A percentile compares a stretch with the other conserved stretches of the same genome.
Evolutionary conservation across 2,329 filamentous ascomycete species (phyloP).

Genomic region (Ceratocystiopsis minuta): DNA sequence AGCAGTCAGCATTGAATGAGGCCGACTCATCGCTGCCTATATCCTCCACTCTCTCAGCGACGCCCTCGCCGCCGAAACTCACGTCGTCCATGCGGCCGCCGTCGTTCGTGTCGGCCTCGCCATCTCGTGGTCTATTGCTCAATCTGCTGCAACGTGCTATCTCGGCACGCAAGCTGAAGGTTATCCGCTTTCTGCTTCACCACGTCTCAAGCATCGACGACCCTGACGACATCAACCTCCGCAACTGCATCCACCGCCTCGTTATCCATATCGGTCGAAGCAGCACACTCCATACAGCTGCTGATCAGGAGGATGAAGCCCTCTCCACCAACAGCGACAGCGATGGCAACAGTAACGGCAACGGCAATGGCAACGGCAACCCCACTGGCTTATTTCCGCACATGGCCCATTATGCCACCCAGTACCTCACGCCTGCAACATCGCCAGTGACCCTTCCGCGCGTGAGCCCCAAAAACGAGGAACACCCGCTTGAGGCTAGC

Average conservation of each 20-base stretch:
- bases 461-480: slow-evolving; percentile 47
- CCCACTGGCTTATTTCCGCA: slow-evolving; percentile 25
- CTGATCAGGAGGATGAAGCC: too few species aligned
- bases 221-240: slow-evolving; percentile 78
- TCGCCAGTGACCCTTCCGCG: slow-evolving; percentile 45
- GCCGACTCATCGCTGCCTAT: too few species aligned
- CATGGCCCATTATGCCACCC: slow-evolving; percentile 36
- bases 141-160: slow-evolving; percentile 67
- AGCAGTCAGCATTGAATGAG: neutral
- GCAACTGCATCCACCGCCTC: slow-evolving; percentile 83
- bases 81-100: neutral
- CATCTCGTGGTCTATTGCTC: slow-evolving; percentile 49
- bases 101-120: neutral
- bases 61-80: neutral
- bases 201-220: slow-evolving; percentile 61
- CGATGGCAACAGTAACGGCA: slow-evolving; percentile 8
- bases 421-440: slow-evolving; percentile 65
- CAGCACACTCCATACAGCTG: slow-evolving; percentile 10
- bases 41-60: too few species aligned
- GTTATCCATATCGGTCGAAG: slow-evolving; percentile 81
- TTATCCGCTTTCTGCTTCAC: slow-evolving; percentile 52
- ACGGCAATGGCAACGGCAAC: slow-evolving; percentile 28
- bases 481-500: slow-evolving; percentile 44
- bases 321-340: too few species aligned
- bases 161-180: slow-evolving; percentile 47